phyloP scores from a whole-genome alignment of 108 stramenopile genomes.

The Conticribra guillardii region DNA sequence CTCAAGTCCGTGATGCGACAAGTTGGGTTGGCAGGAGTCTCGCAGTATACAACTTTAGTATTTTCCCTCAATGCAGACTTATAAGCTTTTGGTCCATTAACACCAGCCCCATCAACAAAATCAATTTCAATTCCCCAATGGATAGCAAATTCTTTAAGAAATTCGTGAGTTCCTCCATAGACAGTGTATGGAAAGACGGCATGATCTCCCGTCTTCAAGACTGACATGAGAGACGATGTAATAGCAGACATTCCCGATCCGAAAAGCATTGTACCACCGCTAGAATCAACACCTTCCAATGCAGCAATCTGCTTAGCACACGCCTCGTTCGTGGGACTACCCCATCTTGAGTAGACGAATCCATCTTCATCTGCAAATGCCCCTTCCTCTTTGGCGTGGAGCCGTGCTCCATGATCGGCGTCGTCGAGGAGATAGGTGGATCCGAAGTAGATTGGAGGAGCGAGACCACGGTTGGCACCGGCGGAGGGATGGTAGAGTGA shows the following conservation, averaged over 20 bases:
- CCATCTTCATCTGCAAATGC: conserved; percentile 60
- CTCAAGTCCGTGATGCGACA: conserved; percentile 82
- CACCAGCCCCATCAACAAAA: conserved; percentile 52
- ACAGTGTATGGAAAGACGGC: conserved; percentile 87
- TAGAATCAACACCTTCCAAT: conserved; percentile 51
- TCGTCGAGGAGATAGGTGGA: conserved; percentile 56
- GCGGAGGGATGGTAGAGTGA: conserved; percentile 48
- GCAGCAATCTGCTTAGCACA: conserved; percentile 58
- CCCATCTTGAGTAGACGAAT: conserved; percentile 60
- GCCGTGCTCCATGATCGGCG: conserved; percentile 57
- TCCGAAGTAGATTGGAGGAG: conserved; percentile 60
- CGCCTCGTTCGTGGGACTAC: conserved; percentile 59
- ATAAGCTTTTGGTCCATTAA: conserved; percentile 44
- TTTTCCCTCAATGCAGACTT: conserved; percentile 47
- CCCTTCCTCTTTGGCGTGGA: conserved; percentile 59
- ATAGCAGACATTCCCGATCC: conserved; percentile 81
- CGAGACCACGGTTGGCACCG: conserved; percentile 51
- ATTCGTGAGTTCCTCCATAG: conserved; percentile 91
- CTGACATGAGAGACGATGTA: conserved; percentile 59
- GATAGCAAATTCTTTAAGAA: conserved; percentile 59
- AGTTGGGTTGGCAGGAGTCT: conserved; percentile 94
- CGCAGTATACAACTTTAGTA: conserved; percentile 83
- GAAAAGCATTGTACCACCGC: conserved; percentile 57
- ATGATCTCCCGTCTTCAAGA: conserved; percentile 76
- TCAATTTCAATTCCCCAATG: conserved; percentile 54